phyloP scores from a whole-genome alignment of 1,284 basidiomycete genomes.

The Amylostereum areolatum region DNA sequence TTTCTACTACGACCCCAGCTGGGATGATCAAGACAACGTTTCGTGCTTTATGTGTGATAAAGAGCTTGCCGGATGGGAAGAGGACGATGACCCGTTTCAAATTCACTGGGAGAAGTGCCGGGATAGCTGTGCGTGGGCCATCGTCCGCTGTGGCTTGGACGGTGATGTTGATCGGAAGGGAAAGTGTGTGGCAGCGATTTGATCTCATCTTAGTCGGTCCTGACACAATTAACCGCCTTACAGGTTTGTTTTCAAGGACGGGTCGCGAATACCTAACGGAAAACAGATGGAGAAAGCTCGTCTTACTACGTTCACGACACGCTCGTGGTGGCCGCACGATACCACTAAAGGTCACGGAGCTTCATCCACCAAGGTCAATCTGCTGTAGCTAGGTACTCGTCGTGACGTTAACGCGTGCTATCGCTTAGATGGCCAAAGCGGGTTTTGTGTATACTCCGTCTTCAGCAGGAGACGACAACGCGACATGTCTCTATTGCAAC shows the following conservation, averaged over 20 bases:
- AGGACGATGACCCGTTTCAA: slow-evolving; percentile 73
- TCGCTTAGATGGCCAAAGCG: slow-evolving; percentile 69
- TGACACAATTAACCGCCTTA: background rate
- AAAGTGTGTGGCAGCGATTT: slow-evolving; percentile 34
- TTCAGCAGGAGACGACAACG: slow-evolving; percentile 60
- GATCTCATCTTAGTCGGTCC: background rate
- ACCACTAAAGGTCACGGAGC: slow-evolving; percentile 57
- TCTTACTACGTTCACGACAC: slow-evolving; percentile 54
- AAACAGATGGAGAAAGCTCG: slow-evolving; percentile 65
- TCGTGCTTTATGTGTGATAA: slow-evolving; percentile 75
- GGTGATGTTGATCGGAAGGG: slow-evolving; percentile 49
- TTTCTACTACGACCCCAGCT: slow-evolving; percentile 70
- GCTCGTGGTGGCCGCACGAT: slow-evolving; percentile 72
- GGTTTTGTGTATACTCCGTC: slow-evolving; percentile 76
- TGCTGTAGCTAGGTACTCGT: background rate
- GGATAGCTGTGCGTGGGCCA: slow-evolving; percentile 69
- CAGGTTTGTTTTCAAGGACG: slow-evolving; percentile 52
- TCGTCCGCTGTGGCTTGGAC: slow-evolving; percentile 60
- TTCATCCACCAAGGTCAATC: slow-evolving; percentile 58
- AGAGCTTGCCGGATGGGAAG: slow-evolving; percentile 73
- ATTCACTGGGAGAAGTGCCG: slow-evolving; percentile 67
- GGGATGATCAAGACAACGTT: slow-evolving; percentile 60
- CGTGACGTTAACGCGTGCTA: slow-evolving; percentile 7
- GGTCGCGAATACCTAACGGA: slow-evolving; percentile 56
- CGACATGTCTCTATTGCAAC: slow-evolving; percentile 73